Evolutionary conservation across 768 basidiomycete genomes (phyloP).

Genomic region (Mycena latifolia): DNA sequence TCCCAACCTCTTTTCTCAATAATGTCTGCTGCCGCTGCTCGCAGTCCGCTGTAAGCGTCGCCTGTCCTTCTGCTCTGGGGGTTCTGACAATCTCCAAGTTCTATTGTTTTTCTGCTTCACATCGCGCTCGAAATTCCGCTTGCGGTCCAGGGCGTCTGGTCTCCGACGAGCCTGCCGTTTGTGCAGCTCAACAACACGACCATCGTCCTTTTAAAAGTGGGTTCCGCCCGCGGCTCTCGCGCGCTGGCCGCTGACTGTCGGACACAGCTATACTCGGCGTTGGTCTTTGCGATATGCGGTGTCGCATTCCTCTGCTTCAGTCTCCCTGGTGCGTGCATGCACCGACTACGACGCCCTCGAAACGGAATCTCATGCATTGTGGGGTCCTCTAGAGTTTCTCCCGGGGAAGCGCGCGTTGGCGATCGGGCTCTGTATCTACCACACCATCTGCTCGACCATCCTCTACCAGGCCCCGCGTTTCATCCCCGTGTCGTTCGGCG

Average conservation of each 20-base stretch:
- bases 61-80: not conserved
- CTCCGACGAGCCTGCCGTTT: slow-evolving; percentile 75
- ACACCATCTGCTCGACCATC: slow-evolving; percentile 77
- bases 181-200: slow-evolving; percentile 88
- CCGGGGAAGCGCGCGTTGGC: slow-evolving; percentile 89
- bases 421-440: slow-evolving; percentile 82
- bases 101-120: slow-evolving; percentile 82
- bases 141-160: slow-evolving; percentile 80
- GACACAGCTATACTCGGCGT: slow-evolving; percentile 75
- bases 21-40: slow-evolving; percentile 38
- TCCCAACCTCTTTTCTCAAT: not conserved
- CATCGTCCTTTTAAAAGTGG: slow-evolving; percentile 80
- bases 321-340: slow-evolving; percentile 71
- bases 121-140: slow-evolving; percentile 84
- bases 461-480: slow-evolving; percentile 84
- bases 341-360: too few relatives aligned
- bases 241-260: not conserved
- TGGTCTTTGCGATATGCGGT: slow-evolving; percentile 72
- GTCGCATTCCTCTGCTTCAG: slow-evolving; percentile 72
- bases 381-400: slow-evolving; percentile 69
- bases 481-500: slow-evolving; percentile 79
- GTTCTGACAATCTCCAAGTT: slow-evolving; percentile 51
- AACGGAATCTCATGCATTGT: not conserved
- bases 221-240: slow-evolving; percentile 26
- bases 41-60: slow-evolving; percentile 57